Evolutionary conservation across 208 protist species (phyloP).

Genomic region (Wallacemonas sp.): DNA sequence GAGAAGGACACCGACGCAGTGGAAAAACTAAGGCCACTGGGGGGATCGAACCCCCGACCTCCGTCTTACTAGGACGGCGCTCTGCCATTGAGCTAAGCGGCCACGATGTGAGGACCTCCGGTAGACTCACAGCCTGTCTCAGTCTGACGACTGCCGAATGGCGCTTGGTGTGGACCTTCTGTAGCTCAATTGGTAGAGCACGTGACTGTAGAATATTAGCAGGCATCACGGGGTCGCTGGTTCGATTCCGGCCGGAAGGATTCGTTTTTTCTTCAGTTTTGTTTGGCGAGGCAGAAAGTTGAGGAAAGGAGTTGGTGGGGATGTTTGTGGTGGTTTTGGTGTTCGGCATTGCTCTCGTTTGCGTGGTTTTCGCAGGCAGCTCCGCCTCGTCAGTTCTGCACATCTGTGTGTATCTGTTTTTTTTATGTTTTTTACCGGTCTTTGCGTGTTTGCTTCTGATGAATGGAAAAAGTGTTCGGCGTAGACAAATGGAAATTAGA

Average conservation of each 20-base stretch:
- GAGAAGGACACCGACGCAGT: neutral
- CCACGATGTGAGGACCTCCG: slow-evolving; percentile 19
- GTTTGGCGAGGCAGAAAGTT: neutral
- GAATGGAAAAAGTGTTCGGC: neutral
- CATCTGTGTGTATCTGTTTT: no score
- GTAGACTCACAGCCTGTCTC: no score
- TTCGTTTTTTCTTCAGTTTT: slow-evolving; percentile 1
- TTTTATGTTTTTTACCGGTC: no score
- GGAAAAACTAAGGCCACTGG: slow-evolving; percentile 79
- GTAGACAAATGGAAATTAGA: neutral
- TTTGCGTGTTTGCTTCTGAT: neutral
- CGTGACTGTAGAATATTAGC: neutral
- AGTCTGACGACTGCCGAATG: no score
- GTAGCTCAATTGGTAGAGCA: slow-evolving; percentile 11
- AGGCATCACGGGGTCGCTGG: slow-evolving; percentile 9
- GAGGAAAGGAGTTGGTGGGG: no score
- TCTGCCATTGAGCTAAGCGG: slow-evolving; percentile 93
- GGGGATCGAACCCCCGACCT: slow-evolving; percentile 92
- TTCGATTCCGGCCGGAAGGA: neutral
- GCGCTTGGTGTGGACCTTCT: neutral
- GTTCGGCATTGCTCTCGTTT: no score
- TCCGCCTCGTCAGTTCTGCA: no score
- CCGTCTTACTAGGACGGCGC: slow-evolving; percentile 91
- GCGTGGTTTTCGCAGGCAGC: no score
- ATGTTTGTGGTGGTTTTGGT: no score